Evolutionary conservation across 495 filamentous ascomycete genomes (phyloP), one percentile per base, ranked within the genome.

Genomic region (Podospora pseudocomata): DNA sequence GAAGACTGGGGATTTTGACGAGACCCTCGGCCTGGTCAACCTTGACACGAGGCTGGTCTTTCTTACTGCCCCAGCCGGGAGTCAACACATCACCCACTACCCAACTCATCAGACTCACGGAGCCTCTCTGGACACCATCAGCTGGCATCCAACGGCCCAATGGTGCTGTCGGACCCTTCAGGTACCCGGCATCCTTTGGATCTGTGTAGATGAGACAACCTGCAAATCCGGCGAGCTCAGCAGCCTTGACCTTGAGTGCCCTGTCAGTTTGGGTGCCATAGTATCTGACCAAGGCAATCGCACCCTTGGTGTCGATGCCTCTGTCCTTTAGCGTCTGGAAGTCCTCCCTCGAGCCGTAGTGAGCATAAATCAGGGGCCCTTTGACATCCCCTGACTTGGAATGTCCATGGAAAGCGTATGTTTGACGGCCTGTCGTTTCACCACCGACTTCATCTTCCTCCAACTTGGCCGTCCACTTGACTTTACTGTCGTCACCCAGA

Each of bases 151-250:
- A 92, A 15, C 88, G 86, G 30, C 92, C 92, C n/a, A 88, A 80
- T 0, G 92, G 92, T 66, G 86, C 94, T 1, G 83, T 80, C 4
- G 88, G 82, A 2, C 90, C 92, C 62, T 85, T 85, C 54, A 86
- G 70, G 72, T 91, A 93, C 9, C 91, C 92, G 72, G 96, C 90
- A 60, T 96, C 89, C 0, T 84, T 81, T 0, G 93, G 94, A 77
- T 97, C 94, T 49, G 89, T 94, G 80, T 96, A 99, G 68, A 97
- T 92, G 49, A 99, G 87, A 72, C 92, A 95, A 3, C 94, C 95
- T 2, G 83, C 88, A 65, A 91, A 94, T 2, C 94, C 95, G 2
- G 88, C 89, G 66, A 91, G 73, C 77, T 98, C 91, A 5, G 95
- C 95, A 3, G 91, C 92, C 78, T 94, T 96, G 65, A 99, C 86